Evolutionary conservation across 306 rosid species (phyloP).

Genomic region (Acacia crassicarpa): DNA sequence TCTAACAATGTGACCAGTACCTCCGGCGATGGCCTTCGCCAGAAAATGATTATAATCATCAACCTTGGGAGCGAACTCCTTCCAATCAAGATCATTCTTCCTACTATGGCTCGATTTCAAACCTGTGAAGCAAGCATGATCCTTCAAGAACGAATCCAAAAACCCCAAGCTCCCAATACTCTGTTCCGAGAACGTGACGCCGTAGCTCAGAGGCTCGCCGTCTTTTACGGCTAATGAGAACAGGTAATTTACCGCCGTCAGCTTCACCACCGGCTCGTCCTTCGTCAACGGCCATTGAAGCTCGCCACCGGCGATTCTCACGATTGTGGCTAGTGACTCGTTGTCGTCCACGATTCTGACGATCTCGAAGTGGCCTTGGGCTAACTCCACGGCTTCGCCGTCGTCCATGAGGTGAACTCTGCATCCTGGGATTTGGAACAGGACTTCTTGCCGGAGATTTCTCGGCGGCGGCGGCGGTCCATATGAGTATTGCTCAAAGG

Average conservation of each 20-base stretch:
- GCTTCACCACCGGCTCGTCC: constrained; percentile 93
- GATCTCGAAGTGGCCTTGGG: constrained; percentile 67
- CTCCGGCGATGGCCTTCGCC: constrained; percentile 83
- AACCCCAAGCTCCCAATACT: constrained; percentile 42
- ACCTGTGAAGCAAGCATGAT: constrained; percentile 73
- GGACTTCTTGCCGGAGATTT: constrained; percentile 51
- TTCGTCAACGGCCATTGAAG: constrained; percentile 95
- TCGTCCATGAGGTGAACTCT: constrained; percentile 76
- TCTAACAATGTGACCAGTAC: constrained; percentile 90
- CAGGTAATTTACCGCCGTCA: constrained; percentile 64
- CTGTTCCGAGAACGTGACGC: constrained; percentile 64
- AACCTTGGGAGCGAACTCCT: constrained; percentile 89
- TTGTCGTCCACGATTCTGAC: constrained; percentile 56
- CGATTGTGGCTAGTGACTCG: constrained; percentile 69
- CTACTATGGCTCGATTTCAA: constrained; percentile 34
- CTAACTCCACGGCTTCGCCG: constrained; percentile 74
- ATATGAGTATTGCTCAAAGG: constrained; percentile 22
- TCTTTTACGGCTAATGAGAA: constrained; percentile 75
- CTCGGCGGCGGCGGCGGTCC: constrained; percentile 31
- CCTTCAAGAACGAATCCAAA: constrained; percentile 70
- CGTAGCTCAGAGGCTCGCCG: constrained; percentile 92
- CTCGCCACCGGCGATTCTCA: constrained; percentile 68
- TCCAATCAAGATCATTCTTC: constrained; percentile 71
- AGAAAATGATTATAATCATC: constrained; percentile 75
- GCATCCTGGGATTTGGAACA: constrained; percentile 66